phyloP scores from a whole-genome alignment of 129 eudicot genomes.

The Apium graveolens region DNA sequence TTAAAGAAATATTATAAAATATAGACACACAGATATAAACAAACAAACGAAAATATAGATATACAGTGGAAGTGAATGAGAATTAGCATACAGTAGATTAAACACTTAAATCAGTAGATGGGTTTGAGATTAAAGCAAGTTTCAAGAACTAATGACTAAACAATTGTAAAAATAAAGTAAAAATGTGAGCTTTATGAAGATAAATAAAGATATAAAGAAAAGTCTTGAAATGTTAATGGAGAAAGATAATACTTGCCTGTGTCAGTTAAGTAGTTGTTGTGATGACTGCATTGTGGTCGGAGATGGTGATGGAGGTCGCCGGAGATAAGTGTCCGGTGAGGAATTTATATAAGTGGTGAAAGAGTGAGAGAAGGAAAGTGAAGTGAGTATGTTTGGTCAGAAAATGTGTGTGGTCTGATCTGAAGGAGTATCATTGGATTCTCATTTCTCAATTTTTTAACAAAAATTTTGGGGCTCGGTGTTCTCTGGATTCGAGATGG shows the following conservation, averaged over 20 bases:
- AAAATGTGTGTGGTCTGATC: neutral
- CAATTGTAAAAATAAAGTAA: neutral
- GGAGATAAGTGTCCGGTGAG: conserved; percentile 16
- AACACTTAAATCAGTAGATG: neutral
- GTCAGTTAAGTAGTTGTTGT: neutral
- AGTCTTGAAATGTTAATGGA: neutral
- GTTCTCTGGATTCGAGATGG: too few relatives aligned
- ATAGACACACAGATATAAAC: neutral
- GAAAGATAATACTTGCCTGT: conserved; percentile 1
- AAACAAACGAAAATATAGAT: neutral
- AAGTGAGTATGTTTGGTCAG: neutral
- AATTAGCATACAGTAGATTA: neutral
- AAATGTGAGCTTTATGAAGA: neutral
- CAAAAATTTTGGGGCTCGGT: too few relatives aligned
- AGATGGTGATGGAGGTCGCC: conserved; percentile 2
- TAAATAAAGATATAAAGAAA: neutral
- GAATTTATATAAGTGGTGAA: neutral
- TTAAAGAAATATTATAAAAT: neutral
- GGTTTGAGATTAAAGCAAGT: neutral
- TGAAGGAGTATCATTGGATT: neutral
- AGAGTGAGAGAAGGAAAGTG: neutral
- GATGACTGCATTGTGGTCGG: conserved; percentile 13
- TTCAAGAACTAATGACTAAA: neutral
- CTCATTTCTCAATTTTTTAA: neutral
- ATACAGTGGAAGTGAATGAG: neutral